These are phyloP conservation scores for Orbilia brochopaga DNA, from an alignment of 2,329 filamentous ascomycete genomes.

Conservation along the genomic window DNA sequence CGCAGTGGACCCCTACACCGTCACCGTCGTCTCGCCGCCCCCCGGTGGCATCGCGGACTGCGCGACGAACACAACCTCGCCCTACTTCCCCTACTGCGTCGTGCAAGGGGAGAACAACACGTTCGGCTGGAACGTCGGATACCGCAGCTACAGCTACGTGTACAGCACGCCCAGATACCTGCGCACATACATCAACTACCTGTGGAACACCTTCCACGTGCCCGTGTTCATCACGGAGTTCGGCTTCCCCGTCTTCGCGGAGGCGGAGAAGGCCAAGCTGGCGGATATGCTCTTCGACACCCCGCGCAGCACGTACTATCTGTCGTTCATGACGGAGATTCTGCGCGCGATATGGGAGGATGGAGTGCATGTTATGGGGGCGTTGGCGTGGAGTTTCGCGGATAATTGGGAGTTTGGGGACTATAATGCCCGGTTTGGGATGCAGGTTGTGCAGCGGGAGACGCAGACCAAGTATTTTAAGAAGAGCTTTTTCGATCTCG, in stretches of 20 bases:
- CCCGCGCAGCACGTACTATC: conserved; percentile 65
- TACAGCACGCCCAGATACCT: conserved; percentile 67
- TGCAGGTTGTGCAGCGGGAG: conserved; percentile 25
- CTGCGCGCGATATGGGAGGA: conserved; percentile 66
- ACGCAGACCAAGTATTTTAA: conserved; percentile 23
- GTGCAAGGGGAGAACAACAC: conserved; percentile 61
- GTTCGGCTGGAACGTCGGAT: conserved; percentile 67
- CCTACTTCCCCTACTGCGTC: conserved; percentile 64
- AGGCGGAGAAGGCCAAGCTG: conserved; percentile 59
- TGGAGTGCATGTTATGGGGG: conserved; percentile 64
- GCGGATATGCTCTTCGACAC: conserved; percentile 64
- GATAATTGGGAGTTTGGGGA: conserved; percentile 37
- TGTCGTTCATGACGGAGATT: conserved; percentile 64
- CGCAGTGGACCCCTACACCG: conserved; percentile 67
- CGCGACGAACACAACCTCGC: conserved; percentile 60
- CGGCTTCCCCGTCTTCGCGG: conserved; percentile 65
- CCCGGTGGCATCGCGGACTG: conserved; percentile 62
- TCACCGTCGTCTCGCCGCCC: conserved; percentile 63
- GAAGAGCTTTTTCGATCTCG: conserved; percentile 36
- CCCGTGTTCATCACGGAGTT: conserved; percentile 65
- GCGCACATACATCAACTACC: conserved; percentile 64
- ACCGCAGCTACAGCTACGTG: conserved; percentile 65
- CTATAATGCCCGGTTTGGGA: conserved; percentile 21
- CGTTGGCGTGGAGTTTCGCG: conserved; percentile 61
- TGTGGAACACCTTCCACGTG: conserved; percentile 66